Conservation (phyloP, 352 stramenopile species). For the Phytopythium mirpurense region DNA sequence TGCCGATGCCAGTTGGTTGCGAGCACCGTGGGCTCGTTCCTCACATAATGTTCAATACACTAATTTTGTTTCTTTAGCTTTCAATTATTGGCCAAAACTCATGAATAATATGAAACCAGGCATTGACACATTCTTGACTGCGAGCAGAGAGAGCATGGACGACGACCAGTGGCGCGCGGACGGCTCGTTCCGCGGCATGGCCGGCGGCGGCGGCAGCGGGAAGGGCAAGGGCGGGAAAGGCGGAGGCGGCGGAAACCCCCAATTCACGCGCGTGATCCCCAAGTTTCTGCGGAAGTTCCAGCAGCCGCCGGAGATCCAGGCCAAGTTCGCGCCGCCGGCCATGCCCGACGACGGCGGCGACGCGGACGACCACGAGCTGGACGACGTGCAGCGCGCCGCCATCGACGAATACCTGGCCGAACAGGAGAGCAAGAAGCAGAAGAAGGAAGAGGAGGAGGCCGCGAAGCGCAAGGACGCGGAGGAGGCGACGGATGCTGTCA, state of each 20-base stretch:
- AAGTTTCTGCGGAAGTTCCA: slow-evolving; percentile 84
- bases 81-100: slow-evolving; percentile 8
- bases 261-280: slow-evolving; percentile 81
- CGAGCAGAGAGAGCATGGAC: slow-evolving; percentile 26
- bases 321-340: slow-evolving; percentile 56
- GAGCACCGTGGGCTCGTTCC: too few species aligned
- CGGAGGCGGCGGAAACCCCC: slow-evolving; percentile 36
- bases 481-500: slow-evolving; percentile 2
- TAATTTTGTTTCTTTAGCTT: too few species aligned
- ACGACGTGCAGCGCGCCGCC: slow-evolving; percentile 77
- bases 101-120: too few species aligned
- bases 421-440: slow-evolving; percentile 35
- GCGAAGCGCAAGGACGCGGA: slow-evolving; percentile 7
- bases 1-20: too few species aligned
- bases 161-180: slow-evolving; percentile 72
- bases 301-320: slow-evolving; percentile 48
- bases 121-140: not conserved
- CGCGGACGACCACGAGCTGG: slow-evolving; percentile 58
- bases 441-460: slow-evolving; percentile 11
- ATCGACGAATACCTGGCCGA: slow-evolving; percentile 68
- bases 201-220: slow-evolving; percentile 15
- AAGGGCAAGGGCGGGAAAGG: slow-evolving; percentile 16
- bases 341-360: slow-evolving; percentile 35
- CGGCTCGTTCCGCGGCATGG: slow-evolving; percentile 62
- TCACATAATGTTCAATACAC: too few species aligned